Conservation (phyloP, 306 rosid species). For the Rosa persica region DNA sequence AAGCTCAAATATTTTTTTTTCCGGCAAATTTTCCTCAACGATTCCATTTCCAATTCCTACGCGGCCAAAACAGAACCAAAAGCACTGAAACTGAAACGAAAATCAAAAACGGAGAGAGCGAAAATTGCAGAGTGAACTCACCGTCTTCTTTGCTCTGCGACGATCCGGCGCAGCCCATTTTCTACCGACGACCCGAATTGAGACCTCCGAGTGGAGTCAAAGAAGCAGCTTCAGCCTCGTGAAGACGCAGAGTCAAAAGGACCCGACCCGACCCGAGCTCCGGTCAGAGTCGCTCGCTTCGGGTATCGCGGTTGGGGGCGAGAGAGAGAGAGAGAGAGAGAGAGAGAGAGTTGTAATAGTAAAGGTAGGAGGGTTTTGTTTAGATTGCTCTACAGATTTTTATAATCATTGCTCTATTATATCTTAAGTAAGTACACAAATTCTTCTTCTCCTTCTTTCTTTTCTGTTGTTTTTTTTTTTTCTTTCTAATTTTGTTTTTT, state of each 20-base stretch:
- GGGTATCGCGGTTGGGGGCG: conserved; percentile 32
- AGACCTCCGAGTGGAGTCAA: neutral
- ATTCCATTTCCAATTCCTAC: conserved; percentile 14
- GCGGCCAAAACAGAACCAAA: conserved; percentile 25
- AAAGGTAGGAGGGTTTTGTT: neutral
- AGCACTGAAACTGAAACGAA: conserved; percentile 6
- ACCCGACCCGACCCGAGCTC: conserved; percentile 24
- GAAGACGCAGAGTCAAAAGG: conserved; percentile 37
- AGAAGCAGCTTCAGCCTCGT: conserved; percentile 27
- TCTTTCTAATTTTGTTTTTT: neutral
- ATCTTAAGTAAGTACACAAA: neutral
- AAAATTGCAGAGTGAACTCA: conserved; percentile 31
- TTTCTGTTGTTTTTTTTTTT: neutral
- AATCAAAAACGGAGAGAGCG: conserved; percentile 4
- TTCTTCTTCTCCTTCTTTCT: neutral
- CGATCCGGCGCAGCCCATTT: conserved; percentile 95
- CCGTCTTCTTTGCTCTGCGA: conserved; percentile 81
- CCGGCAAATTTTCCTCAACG: neutral
- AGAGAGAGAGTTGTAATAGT: conserved; percentile 14
- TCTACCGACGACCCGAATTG: neutral
- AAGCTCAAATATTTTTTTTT: neutral
- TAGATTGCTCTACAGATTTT: neutral
- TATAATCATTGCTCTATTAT: conserved; percentile 39
- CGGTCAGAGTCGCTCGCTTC: conserved; percentile 14
- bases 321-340: neutral